Conservation (phyloP, 2,329 filamentous ascomycete genomes). For the Paraphoma chrysanthemicola region DNA sequence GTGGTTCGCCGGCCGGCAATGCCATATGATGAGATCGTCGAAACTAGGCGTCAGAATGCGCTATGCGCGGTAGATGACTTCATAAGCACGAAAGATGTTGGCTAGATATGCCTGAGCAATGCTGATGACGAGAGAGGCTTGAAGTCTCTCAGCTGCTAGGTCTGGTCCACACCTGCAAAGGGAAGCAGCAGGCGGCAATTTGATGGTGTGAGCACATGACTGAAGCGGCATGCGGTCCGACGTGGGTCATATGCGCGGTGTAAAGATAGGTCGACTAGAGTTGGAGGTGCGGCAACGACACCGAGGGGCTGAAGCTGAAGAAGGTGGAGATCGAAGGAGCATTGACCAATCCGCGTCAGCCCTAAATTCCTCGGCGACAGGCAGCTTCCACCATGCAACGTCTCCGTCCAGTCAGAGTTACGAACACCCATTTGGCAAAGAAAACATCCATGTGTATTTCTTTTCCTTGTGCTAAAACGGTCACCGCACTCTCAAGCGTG, state of each 20-base stretch:
- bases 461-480: neutral
- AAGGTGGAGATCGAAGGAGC: neutral
- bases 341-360: constrained; percentile 6
- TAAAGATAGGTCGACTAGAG: neutral
- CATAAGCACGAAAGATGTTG: constrained; percentile 4
- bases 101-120: neutral
- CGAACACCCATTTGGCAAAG: neutral
- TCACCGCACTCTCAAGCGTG: neutral
- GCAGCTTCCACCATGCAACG: neutral
- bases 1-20: constrained; percentile 9
- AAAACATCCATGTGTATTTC: neutral
- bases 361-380: constrained; percentile 8
- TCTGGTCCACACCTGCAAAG: neutral
- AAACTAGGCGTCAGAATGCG: constrained; percentile 3
- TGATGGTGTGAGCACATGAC: neutral
- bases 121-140: neutral
- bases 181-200: neutral
- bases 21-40: constrained; percentile 4
- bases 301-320: neutral
- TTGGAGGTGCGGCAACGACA: neutral
- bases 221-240: neutral
- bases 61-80: constrained; percentile 12
- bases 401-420: neutral
- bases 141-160: neutral
- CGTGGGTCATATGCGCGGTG: neutral